Percentiles rank a stretch among this genome's conserved stretches.
phyloP scores from a whole-genome alignment of 116 monocot genomes.

The Dioscorea cayenensis region DNA sequence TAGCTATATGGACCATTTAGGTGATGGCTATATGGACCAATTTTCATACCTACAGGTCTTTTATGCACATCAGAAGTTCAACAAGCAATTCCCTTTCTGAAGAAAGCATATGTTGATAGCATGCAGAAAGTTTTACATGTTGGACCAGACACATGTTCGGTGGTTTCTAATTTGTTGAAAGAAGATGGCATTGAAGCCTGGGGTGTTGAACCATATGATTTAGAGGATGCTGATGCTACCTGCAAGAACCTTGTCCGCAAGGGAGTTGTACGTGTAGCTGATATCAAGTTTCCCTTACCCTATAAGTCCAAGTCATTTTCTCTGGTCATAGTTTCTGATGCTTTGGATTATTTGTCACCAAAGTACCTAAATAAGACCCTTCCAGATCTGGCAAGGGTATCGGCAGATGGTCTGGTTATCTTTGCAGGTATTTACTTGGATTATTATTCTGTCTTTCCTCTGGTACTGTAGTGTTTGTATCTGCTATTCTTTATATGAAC shows the following conservation, averaged over 20 bases:
- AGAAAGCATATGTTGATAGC: slow-evolving; percentile 56
- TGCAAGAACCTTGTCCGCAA: slow-evolving; percentile 80
- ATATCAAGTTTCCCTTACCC: slow-evolving; percentile 74
- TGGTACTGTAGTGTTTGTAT: not conserved
- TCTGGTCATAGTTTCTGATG: slow-evolving; percentile 71
- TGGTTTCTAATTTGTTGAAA: slow-evolving; percentile 59
- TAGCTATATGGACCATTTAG: no score
- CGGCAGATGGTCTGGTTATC: slow-evolving; percentile 55
- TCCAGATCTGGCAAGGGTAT: slow-evolving; percentile 59
- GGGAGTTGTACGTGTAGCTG: slow-evolving; percentile 65
- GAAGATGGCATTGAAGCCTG: slow-evolving; percentile 48
- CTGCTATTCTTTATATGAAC: no score
- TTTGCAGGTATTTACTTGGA: slow-evolving; percentile 47
- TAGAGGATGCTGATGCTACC: slow-evolving; percentile 59
- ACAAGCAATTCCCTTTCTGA: slow-evolving; percentile 50
- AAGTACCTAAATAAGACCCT: slow-evolving; percentile 72
- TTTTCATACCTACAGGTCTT: slow-evolving; percentile 22
- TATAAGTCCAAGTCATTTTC: slow-evolving; percentile 62
- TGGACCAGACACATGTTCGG: slow-evolving; percentile 65
- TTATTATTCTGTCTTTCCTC: not conserved
- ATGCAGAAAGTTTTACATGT: slow-evolving; percentile 63
- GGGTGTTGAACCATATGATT: slow-evolving; percentile 78
- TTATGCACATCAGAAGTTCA: slow-evolving; percentile 59
- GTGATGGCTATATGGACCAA: no score
- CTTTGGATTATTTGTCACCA: slow-evolving; percentile 70